Conservation (phyloP, 148 eudicot species). For the Cornus suecica region DNA sequence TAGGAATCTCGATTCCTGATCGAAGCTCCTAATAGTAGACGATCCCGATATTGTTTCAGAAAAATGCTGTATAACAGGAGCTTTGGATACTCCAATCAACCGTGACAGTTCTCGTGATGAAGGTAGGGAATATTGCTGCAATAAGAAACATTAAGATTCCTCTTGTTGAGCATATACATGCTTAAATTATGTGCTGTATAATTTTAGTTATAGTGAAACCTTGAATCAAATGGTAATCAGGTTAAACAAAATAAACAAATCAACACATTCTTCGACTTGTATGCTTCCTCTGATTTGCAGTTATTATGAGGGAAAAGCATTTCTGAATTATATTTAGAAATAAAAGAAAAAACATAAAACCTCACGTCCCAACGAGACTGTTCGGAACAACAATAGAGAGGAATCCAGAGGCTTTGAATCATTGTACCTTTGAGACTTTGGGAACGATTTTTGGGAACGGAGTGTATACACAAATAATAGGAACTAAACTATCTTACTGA, state of each 20-base stretch:
- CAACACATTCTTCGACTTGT: too few relatives aligned
- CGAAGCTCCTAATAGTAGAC: conserved; percentile 54
- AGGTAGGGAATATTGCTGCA: conserved; percentile 55
- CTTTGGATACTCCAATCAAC: conserved; percentile 50
- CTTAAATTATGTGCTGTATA: background rate
- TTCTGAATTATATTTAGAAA: too few relatives aligned
- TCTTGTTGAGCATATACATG: background rate
- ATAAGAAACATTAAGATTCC: background rate
- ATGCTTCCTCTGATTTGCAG: too few relatives aligned
- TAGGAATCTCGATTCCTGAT: conserved; percentile 44
- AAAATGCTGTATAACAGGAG: conserved; percentile 60
- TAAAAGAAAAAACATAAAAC: too few relatives aligned
- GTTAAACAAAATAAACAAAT: too few relatives aligned
- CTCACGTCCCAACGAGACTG: too few relatives aligned
- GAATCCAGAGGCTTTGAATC: too few relatives aligned
- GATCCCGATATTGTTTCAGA: conserved; percentile 63
- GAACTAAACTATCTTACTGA: background rate
- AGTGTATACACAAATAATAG: background rate
- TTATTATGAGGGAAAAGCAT: too few relatives aligned
- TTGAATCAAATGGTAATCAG: too few relatives aligned
- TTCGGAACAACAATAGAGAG: too few relatives aligned
- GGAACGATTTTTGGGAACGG: background rate
- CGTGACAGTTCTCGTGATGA: conserved; percentile 63
- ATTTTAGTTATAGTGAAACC: too few relatives aligned
- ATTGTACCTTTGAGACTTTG: background rate